Percentiles rank a stretch among this genome's conserved stretches.
These are phyloP conservation scores for Dioscorea zingiberensis DNA, from an alignment of 106 monocot genomes.

Conservation along the genomic window DNA sequence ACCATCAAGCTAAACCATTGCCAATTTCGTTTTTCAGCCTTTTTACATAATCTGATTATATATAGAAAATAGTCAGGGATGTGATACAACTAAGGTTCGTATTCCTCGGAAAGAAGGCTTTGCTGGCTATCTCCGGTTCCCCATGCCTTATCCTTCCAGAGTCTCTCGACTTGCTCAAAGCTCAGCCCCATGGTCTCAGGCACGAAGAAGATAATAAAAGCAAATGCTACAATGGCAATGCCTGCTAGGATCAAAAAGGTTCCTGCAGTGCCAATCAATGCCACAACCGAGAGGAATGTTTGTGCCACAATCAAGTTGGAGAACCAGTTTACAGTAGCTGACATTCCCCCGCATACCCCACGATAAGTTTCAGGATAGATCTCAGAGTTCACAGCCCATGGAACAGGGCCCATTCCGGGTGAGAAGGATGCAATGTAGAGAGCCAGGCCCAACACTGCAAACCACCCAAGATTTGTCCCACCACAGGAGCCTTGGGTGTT, in stretches of 20 bases:
- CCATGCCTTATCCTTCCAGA: conserved; percentile 84
- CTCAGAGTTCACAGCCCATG: conserved; percentile 97
- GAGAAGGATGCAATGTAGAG: conserved; percentile 83
- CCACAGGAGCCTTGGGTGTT: conserved; percentile 6
- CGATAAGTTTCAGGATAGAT: conserved; percentile 87
- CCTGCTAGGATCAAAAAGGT: conserved; percentile 74
- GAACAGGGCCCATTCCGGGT: conserved; percentile 97
- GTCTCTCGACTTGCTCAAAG: conserved; percentile 76
- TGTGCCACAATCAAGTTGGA: conserved; percentile 89
- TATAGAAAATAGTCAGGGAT: too few species aligned
- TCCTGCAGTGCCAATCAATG: conserved; percentile 41
- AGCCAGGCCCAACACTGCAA: conserved; percentile 68
- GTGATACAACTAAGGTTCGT: too few species aligned
- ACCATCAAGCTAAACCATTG: too few species aligned
- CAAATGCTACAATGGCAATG: conserved; percentile 53
- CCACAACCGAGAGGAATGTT: conserved; percentile 64
- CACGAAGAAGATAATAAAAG: conserved; percentile 52
- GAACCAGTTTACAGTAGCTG: conserved; percentile 89
- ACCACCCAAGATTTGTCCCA: conserved; percentile 39
- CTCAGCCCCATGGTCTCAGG: conserved; percentile 94
- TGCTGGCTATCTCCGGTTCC: conserved; percentile 25
- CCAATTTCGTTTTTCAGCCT: too few species aligned
- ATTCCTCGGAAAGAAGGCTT: conserved; percentile 17
- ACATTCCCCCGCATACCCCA: conserved; percentile 88
- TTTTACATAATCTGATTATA: too few species aligned